Conservation (phyloP, 2,329 filamentous ascomycete species). For the Westerdykella ornata region DNA sequence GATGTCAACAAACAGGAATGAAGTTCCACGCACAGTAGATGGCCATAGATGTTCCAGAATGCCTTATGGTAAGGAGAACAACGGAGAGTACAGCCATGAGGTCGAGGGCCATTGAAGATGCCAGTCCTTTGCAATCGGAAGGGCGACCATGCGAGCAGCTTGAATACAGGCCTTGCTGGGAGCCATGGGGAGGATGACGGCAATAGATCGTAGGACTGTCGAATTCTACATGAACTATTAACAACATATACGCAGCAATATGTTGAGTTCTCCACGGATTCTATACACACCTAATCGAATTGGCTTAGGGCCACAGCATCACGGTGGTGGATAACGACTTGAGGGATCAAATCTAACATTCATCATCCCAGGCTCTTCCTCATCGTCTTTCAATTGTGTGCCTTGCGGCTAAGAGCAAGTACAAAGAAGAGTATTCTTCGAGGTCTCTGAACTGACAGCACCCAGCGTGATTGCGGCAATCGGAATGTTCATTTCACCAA, state of each 20-base stretch:
- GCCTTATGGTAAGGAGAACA: slow-evolving; percentile 55
- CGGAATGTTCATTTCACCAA: slow-evolving; percentile 47
- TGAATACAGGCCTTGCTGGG: slow-evolving; percentile 55
- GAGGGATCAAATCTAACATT: slow-evolving; percentile 53
- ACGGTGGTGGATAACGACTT: slow-evolving; percentile 65
- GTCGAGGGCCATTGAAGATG: slow-evolving; percentile 55
- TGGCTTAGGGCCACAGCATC: slow-evolving; percentile 61
- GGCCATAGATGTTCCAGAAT: slow-evolving; percentile 62
- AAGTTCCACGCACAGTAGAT: slow-evolving; percentile 63
- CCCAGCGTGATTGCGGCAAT: slow-evolving; percentile 53
- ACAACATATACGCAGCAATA: slow-evolving; percentile 50
- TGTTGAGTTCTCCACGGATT: slow-evolving; percentile 48
- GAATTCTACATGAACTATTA: slow-evolving; percentile 48
- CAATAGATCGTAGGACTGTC: slow-evolving; percentile 45
- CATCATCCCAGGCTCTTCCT: not conserved
- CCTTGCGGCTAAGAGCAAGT: slow-evolving; percentile 1
- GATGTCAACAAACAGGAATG: slow-evolving; percentile 64
- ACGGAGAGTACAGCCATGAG: slow-evolving; percentile 63
- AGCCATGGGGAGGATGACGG: slow-evolving; percentile 48
- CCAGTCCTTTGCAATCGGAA: slow-evolving; percentile 41
- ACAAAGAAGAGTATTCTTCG: not conserved
- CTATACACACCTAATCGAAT: slow-evolving; percentile 60
- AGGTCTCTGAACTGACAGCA: slow-evolving; percentile 40
- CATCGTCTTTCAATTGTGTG: not conserved
- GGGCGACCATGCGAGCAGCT: slow-evolving; percentile 52